Evolutionary conservation across 768 basidiomycete genomes (phyloP), one percentile per base, ranked within the genome.

Genomic region (Tephrocybe sp.): DNA sequence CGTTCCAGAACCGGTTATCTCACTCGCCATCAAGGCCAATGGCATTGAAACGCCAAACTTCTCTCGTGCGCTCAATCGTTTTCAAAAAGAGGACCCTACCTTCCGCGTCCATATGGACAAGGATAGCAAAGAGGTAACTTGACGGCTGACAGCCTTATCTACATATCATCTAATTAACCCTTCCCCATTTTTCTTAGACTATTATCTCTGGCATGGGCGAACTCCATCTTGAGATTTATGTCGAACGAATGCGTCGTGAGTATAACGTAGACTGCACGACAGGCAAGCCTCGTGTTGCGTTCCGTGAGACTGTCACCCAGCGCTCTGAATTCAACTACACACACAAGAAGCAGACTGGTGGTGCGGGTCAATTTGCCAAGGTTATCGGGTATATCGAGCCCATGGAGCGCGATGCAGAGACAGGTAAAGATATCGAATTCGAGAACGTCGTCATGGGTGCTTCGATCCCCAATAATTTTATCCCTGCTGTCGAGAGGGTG

Each of bases 191-290:
- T 46, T 2, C 13, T 15, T 56, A 94, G 91, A 98, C 96, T 13
- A 98, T 99, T 68, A 98, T 99, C 57, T 98, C 95, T 25, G 97
- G 97, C 18, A 99, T 99, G 97, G 97, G 97, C 21, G 97, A 99
- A 68, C 82, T 99, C 15, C 97, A 99, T 65, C 81, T 99, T 19
- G 97, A 99, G 63, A 96, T 99, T 63, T 98, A 99, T 70, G 94
- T 98, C 52, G 97, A 99, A 66, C 92, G 97, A 32, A 98, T 99
- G 94, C 87, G 85, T 59, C 89, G 97, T 44, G 97, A 99, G 70
- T 99, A 99, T 70, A 90, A 89, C 47, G 91, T 93, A 16, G 85
- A 91, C 35, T 97, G 93, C 62, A 78, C 84, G 13, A 98, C 96
- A 6, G 96, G 96, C 51, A 95, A 94, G 68, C 97, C 97, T 11